phyloP scores from a whole-genome alignment of 805 yeast species.

The Tetrapisispora pingtungensis region DNA sequence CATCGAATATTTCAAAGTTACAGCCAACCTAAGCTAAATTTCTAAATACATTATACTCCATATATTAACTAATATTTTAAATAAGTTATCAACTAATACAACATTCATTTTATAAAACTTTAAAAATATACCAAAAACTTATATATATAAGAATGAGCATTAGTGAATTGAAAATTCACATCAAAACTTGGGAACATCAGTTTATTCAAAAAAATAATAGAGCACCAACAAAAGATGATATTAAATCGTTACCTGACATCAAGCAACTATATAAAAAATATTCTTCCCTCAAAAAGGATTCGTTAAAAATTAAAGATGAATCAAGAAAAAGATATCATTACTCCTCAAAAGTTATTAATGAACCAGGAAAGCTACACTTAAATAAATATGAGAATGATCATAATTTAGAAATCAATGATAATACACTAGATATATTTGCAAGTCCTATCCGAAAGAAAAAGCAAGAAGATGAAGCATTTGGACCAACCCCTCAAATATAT shows the following conservation, averaged over 20 bases:
- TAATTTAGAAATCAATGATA: not conserved
- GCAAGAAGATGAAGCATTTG: slow-evolving; percentile 36
- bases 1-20: no score
- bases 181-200: slow-evolving; percentile 45
- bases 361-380: not conserved
- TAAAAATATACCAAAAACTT: no score
- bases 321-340: not conserved
- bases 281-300: slow-evolving; percentile 20
- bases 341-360: not conserved
- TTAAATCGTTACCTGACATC: slow-evolving; percentile 32
- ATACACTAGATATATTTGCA: slow-evolving; percentile 15
- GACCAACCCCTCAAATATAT: slow-evolving; percentile 81
- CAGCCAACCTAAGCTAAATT: no score
- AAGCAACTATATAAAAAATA: slow-evolving; percentile 29
- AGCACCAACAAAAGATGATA: slow-evolving; percentile 40
- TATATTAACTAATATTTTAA: no score
- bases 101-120: no score
- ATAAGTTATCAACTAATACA: no score
- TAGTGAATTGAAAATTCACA: not conserved
- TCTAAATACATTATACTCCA: no score
- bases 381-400: no score
- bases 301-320: not conserved
- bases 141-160: not conserved
- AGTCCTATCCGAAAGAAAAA: not conserved
- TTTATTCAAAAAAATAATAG: slow-evolving; percentile 33